Conservation (phyloP, 2,329 filamentous ascomycete genomes). For the Fusarium hostae region DNA sequence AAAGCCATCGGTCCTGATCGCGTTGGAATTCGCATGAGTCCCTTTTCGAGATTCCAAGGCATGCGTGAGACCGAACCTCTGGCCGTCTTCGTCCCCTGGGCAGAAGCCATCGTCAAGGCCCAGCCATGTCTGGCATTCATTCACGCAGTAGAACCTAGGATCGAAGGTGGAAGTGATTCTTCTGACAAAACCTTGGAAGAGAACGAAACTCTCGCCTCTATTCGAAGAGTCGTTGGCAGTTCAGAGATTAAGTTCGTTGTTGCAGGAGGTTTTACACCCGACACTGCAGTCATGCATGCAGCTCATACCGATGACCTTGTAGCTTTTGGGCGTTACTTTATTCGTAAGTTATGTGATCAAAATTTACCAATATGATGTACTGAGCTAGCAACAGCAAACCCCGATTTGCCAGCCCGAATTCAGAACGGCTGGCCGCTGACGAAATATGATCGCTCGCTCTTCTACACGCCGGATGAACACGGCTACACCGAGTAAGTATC, state of each 20-base stretch:
- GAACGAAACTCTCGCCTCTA: conserved; percentile 48
- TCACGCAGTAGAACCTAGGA: conserved; percentile 69
- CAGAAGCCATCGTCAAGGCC: conserved; percentile 64
- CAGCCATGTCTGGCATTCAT: conserved; percentile 68
- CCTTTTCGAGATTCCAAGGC: conserved; percentile 69
- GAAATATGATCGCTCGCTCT: conserved; percentile 37
- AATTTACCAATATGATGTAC: neutral
- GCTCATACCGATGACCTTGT: conserved; percentile 50
- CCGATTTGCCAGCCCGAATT: conserved; percentile 41
- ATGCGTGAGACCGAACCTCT: conserved; percentile 72
- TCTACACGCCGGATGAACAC: conserved; percentile 32
- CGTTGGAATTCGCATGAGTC: conserved; percentile 68
- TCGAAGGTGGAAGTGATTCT: conserved; percentile 56
- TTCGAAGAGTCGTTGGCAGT: conserved; percentile 46
- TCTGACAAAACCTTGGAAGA: conserved; percentile 45
- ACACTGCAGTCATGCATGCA: conserved; percentile 45
- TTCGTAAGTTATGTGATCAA: conserved; percentile 31
- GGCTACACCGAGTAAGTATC: conserved; percentile 39
- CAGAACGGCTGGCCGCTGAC: conserved; percentile 39
- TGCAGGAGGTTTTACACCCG: conserved; percentile 50
- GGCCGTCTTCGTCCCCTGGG: conserved; percentile 61
- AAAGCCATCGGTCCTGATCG: conserved; percentile 62
- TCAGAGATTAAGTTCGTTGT: conserved; percentile 45
- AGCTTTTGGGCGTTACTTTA: conserved; percentile 49
- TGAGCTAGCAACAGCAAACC: conserved; percentile 37